phyloP scores from a whole-genome alignment of 2,329 filamentous ascomycete genomes.

The Venturia pyrina region DNA sequence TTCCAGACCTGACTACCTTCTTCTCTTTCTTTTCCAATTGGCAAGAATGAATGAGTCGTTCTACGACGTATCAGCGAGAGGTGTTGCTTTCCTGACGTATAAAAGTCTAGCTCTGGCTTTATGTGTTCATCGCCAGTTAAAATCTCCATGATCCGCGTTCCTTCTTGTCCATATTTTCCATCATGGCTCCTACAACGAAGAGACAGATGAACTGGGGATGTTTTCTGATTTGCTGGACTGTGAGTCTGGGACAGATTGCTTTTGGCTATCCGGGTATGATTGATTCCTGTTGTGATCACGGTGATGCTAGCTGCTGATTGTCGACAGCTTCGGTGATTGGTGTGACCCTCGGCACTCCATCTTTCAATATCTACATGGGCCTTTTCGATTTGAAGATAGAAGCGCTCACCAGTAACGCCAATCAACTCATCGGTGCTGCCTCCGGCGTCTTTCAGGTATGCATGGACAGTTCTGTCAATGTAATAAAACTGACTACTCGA shows the following conservation, averaged over 20 bases:
- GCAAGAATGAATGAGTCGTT: neutral
- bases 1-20: neutral
- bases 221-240: conserved; percentile 17
- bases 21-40: neutral
- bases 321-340: conserved; percentile 17
- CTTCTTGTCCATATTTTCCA: neutral
- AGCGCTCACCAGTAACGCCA: conserved; percentile 14
- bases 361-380: conserved; percentile 18
- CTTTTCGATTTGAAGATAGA: conserved; percentile 16
- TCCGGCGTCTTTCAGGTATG: conserved; percentile 18
- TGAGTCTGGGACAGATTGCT: conserved; percentile 18
- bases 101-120: neutral
- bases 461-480: neutral
- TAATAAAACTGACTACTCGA: neutral
- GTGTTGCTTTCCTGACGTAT: neutral
- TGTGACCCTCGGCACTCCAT: conserved; percentile 17
- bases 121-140: neutral
- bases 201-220: conserved; percentile 15
- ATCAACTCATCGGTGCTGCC: conserved; percentile 18
- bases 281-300: too few species aligned
- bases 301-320: neutral
- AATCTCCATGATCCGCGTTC: neutral
- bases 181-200: neutral
- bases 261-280: conserved; percentile 17
- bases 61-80: neutral